Base-by-base conservation (phyloP, 164 flowering plant genomes). In the Magnolia changhungtana region DNA sequence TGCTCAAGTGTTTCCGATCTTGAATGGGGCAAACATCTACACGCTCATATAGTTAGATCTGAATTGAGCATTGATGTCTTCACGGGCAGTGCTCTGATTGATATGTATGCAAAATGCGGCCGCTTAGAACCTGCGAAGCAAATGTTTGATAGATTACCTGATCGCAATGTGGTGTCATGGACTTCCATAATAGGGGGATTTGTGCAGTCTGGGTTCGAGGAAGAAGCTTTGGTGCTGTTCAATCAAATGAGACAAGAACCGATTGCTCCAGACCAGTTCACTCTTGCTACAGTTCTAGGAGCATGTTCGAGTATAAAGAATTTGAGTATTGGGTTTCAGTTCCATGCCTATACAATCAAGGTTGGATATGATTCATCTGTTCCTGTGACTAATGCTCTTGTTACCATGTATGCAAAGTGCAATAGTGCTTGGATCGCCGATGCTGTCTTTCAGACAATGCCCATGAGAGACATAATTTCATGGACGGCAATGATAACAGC, bases 81-180 rank as follows among this genome's bases (percentile, higher is more conserved):
- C 75, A 78, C 80, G 29, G 91, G 90, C 9, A 83, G 86, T 72
- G 80, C 88, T 77, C 68, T 90, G 74, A 80, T 90, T 61, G 84
- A 86, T 76, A 81, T 89, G 89, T 88, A 90, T 83, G 88, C 84
- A 52, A 89, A 89, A 82, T 86, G 90, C 77, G 90, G 91, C 63
- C 20, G 45, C 29, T 69, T 85, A 51, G 72, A 78, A 59, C 14
- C 58, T 63, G 90, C 90, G 11, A 78, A 81, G 68, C 73, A 66
- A 73, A 82, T 88, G 7, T 88, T 90, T 68, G 74, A 86, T 63
- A 74, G 51, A 58, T 72, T 90, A 59, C 63, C 68, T 2, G 81
- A 85, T 64, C 78, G 27, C 24, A 87, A 84, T 80, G 79, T 76
- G 31, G 90, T 86, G 8, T 81, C 88, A 0, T 90, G 91, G 91